A percentile compares a stretch with the other conserved stretches of the same genome.
Evolutionary conservation across 352 stramenopile genomes (phyloP).

Genomic region (Phytophthora sojae): DNA sequence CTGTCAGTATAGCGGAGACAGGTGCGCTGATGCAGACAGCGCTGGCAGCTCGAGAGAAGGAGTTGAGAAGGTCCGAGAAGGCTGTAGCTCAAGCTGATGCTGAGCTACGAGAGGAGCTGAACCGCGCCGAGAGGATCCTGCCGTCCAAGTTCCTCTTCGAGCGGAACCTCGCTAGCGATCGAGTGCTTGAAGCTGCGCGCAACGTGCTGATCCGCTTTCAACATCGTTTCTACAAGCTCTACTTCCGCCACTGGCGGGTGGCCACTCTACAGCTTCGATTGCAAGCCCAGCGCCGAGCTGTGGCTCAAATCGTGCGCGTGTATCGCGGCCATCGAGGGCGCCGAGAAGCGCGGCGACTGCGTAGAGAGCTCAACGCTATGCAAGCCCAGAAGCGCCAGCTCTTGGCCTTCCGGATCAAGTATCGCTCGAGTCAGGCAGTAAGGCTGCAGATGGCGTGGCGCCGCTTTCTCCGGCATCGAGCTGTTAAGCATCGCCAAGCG

Average conservation of each 20-base stretch:
- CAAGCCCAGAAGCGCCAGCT: constrained; percentile 43
- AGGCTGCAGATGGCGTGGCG: constrained; percentile 65
- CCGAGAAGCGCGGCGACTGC: constrained; percentile 35
- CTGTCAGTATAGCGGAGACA: constrained; percentile 2
- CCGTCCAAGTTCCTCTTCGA: constrained; percentile 70
- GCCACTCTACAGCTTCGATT: constrained; percentile 32
- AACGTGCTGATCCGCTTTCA: constrained; percentile 54
- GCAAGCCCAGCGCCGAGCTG: constrained; percentile 42
- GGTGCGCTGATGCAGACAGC: constrained; percentile 34
- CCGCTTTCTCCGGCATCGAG: constrained; percentile 34
- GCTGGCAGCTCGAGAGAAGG: constrained; percentile 24
- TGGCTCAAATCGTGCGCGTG: constrained; percentile 43
- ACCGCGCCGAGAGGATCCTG: constrained; percentile 45
- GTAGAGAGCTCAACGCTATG: constrained; percentile 31
- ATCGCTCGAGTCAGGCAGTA: constrained; percentile 50
- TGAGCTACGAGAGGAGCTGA: constrained; percentile 41
- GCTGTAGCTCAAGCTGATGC: constrained; percentile 31
- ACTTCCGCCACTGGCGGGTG: constrained; percentile 46
- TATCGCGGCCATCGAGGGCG: constrained; percentile 51
- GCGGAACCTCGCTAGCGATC: constrained; percentile 53
- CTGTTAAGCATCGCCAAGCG: constrained; percentile 31
- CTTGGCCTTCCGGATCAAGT: constrained; percentile 48
- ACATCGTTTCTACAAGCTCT: constrained; percentile 62
- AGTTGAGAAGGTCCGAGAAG: constrained; percentile 33
- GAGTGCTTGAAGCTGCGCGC: constrained; percentile 52